Evolutionary conservation across 352 stramenopile genomes (phyloP), one percentile per base, ranked within the genome.

Genomic region (Albugo candida): DNA sequence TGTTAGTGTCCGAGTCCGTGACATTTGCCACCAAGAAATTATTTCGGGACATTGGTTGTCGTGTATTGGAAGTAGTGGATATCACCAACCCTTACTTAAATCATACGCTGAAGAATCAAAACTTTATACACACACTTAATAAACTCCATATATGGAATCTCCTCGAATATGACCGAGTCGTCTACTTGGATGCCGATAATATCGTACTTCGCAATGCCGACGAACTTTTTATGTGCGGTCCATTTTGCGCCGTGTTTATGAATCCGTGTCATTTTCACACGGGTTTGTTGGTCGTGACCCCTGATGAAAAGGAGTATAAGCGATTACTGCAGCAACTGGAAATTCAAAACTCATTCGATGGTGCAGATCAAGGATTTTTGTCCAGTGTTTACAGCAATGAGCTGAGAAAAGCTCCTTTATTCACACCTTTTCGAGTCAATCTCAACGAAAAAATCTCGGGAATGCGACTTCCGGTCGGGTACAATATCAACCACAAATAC

Each of bases 401-500:
- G 50, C 53, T 93, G 20, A 72, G 76, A 1, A 59, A 67, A 20
- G 58, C 77, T 13, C 70, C 73, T 48, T 56, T 93, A 19, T 93
- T 93, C 51, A 81, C 67, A 11, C 69, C 69, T 21, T 56, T 58
- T 38, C 35, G 54, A 17, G 63, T 69, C 35, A 40, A 54, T 37
- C 27, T 40, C 62, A 12, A 63, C 71, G 1, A 56, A 59, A 48
- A 64, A 52, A 61, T 65, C 16, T 76, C 68, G 16, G 76, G 70
- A 41, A 85, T 88, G 73, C 65, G 78, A 34, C 59, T 93, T 10
- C 68, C 77, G 5, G 79, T 93, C 42, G 76, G 74, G 16, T 93
- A 89, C 60, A 93, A 93, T 53, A 89, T 89, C 63, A 91, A 93
- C 60, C 77, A 93, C 66, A 91, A 91, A 64, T 93, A 85, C 52